phyloP scores from a whole-genome alignment of 2,329 filamentous ascomycete species.

The Colletotrichum navitas region DNA sequence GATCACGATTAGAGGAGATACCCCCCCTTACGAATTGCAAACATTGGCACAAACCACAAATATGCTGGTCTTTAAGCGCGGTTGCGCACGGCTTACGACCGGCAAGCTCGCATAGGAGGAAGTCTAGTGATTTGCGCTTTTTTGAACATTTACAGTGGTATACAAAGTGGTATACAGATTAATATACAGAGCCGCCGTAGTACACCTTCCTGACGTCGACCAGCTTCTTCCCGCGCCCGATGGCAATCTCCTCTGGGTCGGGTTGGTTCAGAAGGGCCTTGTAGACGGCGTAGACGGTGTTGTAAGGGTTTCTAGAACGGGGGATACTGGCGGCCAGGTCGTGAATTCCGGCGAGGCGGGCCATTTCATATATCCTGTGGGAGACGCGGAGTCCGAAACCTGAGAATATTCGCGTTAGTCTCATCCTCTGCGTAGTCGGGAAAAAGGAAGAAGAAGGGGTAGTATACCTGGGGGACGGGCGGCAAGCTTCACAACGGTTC shows the following conservation, averaged over 20 bases:
- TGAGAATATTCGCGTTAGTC: slow-evolving; percentile 52
- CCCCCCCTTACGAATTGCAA: slow-evolving; percentile 11
- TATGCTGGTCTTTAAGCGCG: not conserved
- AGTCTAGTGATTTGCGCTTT: slow-evolving; percentile 38
- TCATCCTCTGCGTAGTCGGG: not conserved
- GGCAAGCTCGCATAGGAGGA: not conserved
- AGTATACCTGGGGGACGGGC: slow-evolving; percentile 86
- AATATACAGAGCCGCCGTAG: slow-evolving; percentile 83
- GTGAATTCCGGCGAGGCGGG: slow-evolving; percentile 84
- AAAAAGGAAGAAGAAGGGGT: slow-evolving; percentile 12
- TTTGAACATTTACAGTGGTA: slow-evolving; percentile 38
- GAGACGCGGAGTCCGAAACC: slow-evolving; percentile 96
- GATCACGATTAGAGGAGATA: slow-evolving; percentile 17
- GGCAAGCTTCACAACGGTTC: slow-evolving; percentile 85
- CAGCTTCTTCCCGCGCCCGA: slow-evolving; percentile 91
- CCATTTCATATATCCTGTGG: slow-evolving; percentile 94
- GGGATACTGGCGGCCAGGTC: slow-evolving; percentile 88
- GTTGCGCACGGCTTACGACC: not conserved
- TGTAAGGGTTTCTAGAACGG: slow-evolving; percentile 95
- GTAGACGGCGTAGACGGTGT: slow-evolving; percentile 93
- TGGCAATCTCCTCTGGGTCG: slow-evolving; percentile 89
- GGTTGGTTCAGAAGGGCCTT: slow-evolving; percentile 86
- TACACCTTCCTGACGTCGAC: slow-evolving; percentile 98
- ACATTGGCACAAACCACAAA: not conserved
- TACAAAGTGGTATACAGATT: slow-evolving; percentile 46